Base-by-base conservation (phyloP, 176 grass and related monocot genomes). In the Avena atlantica region DNA sequence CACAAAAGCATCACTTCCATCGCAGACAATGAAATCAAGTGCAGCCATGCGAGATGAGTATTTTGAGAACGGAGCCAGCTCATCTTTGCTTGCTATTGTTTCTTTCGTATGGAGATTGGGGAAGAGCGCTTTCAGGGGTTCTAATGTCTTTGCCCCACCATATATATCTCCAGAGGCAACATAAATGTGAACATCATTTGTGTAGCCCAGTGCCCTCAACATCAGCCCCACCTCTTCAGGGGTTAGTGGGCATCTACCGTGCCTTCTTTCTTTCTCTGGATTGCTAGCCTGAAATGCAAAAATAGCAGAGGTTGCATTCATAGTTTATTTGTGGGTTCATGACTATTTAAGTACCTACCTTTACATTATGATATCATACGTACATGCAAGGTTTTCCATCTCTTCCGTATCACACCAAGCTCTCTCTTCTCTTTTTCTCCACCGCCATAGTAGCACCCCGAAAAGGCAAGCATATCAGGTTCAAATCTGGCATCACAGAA, bases 401-500 rank as follows among this genome's bases (percentile, higher is more conserved):
- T 88, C 65, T 90, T 92, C 69, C 90, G 86, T 82, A 95, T 89
- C 20, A 76, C 88, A 87, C 93, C 88, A 40, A 95, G 88, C 84
- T 95, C 93, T 55, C 51, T 91, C 72, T 27, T 90, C 76, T 95
- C 93, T 29, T 91, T 95, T 78, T 95, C 90, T 64, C 93, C 93
- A 84, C 93, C 93, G n/a, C 93, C 93, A 4, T 90, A 95, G 67
- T 95, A 95, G 64, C 90, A 95, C 25, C 93, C 90, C 79, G 93
- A 95, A 90, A 95, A 95, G 23, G 93, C 93, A 85, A 95, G 93
- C 93, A 95, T 95, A 84, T 95, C 93, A 79, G 93, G 84, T 89
- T 95, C 93, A 85, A 95, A 95, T 92, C 93, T 95, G 88, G 67
- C 83, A 87, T 86, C 63, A 73, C 56, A 83, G 84, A 78, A 89